A percentile compares a stretch with the other conserved stretches of the same genome.
Evolutionary conservation across 2,329 filamentous ascomycete species (phyloP).

Genomic region (Aspergillus candidus): DNA sequence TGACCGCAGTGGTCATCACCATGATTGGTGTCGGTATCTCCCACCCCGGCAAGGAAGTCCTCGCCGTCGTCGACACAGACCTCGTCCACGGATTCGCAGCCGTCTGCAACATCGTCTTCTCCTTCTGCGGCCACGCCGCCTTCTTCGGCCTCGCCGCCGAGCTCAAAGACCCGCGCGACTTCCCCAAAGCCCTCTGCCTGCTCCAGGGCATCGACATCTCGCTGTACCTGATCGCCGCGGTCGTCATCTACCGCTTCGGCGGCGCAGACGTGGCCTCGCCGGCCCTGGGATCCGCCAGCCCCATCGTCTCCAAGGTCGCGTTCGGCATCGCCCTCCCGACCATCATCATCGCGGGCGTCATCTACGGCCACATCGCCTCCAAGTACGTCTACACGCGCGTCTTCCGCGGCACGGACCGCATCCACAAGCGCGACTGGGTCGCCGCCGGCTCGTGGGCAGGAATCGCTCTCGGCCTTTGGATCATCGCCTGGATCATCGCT

Average conservation of each 20-base stretch:
- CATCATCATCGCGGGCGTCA: slow-evolving; percentile 65
- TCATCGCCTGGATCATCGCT: slow-evolving; percentile 61
- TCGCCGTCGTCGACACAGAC: slow-evolving; percentile 37
- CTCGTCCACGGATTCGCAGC: slow-evolving; percentile 55
- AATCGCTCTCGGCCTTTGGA: slow-evolving; percentile 52
- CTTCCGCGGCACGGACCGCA: slow-evolving; percentile 54
- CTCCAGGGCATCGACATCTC: slow-evolving; percentile 55
- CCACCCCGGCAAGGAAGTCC: slow-evolving; percentile 35
- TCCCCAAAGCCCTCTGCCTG: slow-evolving; percentile 56
- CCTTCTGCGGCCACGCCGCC: slow-evolving; percentile 63
- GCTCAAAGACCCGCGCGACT: slow-evolving; percentile 55
- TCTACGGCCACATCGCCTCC: slow-evolving; percentile 60
- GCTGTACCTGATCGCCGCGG: slow-evolving; percentile 60
- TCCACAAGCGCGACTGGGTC: slow-evolving; percentile 46
- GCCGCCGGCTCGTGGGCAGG: slow-evolving; percentile 54
- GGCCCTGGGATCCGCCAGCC: slow-evolving; percentile 58
- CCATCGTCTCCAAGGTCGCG: slow-evolving; percentile 55
- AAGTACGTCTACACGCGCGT: slow-evolving; percentile 62
- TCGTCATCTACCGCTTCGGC: slow-evolving; percentile 62
- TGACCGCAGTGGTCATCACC: slow-evolving; percentile 58
- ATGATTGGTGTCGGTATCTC: slow-evolving; percentile 59
- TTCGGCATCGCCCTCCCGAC: slow-evolving; percentile 65
- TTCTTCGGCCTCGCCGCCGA: slow-evolving; percentile 64
- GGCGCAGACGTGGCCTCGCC: slow-evolving; percentile 58
- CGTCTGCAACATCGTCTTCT: slow-evolving; percentile 64